Evolutionary conservation across 2,329 filamentous ascomycete species (phyloP), one percentile per base, ranked within the genome.

Genomic region (Chrysoporthe deuterocubensis): DNA sequence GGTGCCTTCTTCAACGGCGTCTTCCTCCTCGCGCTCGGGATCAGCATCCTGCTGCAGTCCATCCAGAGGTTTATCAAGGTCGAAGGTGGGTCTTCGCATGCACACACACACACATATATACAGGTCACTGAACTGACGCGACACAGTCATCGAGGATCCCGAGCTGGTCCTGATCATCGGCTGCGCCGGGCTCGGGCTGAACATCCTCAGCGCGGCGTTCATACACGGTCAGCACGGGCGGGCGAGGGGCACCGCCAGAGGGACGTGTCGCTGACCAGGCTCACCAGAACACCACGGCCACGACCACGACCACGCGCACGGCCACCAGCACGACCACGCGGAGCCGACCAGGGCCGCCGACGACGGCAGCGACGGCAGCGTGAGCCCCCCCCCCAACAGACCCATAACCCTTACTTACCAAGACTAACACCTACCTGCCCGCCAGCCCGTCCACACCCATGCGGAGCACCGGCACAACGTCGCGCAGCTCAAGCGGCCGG

Each of bases 1-100:
- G 91, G 91, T 5, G 90, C 90, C 32, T 94, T 94, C 77, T 94
- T 94, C 83, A 94, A 94, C 73, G 91, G 91, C 16, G 88, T 90
- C 1, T 92, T 94, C 68, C 83, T 94, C 1, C 77, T 93, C 18
- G 91, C 90, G 0, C 80, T 94, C 2, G 90, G 90, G 1, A 77
- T 93, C 46, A 92, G 90, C 76, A 92, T 94, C 62, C 84, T 91
- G 44, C 79, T 94, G 2, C 91, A 94, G 74, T 89, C 91, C 0
- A 83, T 94, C 62, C 90, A 94, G 77, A 82, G 91, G 46, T 92
- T 92, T 73, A 81, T 90, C 26, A 79, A 83, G 3, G 74, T 90
- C 3, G 76, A 86, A 69, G 78, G 85, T 87, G 74, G 69, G 82
- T 21, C 16, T 26, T 3, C 6, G 18, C 50, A 18, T 48, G 46